phyloP scores from a whole-genome alignment of 352 stramenopile species.

The Globisporangium abappressorium region DNA sequence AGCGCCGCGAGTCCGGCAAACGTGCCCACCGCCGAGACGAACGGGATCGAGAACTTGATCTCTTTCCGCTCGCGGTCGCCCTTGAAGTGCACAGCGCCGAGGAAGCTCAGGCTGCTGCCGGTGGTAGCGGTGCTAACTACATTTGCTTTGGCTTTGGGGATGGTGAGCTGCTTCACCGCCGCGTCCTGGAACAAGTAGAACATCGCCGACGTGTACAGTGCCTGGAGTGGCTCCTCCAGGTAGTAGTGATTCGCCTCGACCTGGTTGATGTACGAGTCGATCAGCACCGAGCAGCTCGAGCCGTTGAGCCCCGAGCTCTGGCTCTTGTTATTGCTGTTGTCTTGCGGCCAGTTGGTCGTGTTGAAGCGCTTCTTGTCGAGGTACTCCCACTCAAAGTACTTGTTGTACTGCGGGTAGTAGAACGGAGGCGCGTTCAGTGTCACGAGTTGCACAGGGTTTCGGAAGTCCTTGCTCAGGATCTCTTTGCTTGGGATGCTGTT shows the following conservation, averaged over 20 bases:
- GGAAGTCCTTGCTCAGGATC: not conserved
- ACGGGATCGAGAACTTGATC: not conserved
- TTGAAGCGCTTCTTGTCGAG: not conserved
- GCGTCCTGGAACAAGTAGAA: constrained; percentile 50
- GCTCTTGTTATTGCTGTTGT: not conserved
- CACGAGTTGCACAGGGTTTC: not conserved
- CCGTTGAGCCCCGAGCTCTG: not conserved
- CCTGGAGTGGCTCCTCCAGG: constrained; percentile 36
- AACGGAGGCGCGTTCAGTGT: not conserved
- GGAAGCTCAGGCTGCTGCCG: not conserved
- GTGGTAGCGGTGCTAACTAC: not conserved
- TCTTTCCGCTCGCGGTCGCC: not conserved
- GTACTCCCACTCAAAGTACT: not conserved
- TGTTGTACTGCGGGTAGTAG: not conserved
- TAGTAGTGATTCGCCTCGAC: constrained; percentile 45
- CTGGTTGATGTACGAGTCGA: constrained; percentile 23
- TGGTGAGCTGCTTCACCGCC: not conserved
- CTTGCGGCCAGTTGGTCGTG: not conserved
- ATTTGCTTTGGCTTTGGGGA: not conserved
- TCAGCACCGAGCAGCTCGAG: not conserved
- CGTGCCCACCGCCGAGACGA: not conserved
- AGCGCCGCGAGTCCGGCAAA: not conserved
- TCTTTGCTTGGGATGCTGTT: not conserved
- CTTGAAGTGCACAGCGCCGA: not conserved
- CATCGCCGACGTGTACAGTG: constrained; percentile 46